Evolutionary conservation across 257 asterid genomes (phyloP).

Genomic region (Haberlea rhodopensis): DNA sequence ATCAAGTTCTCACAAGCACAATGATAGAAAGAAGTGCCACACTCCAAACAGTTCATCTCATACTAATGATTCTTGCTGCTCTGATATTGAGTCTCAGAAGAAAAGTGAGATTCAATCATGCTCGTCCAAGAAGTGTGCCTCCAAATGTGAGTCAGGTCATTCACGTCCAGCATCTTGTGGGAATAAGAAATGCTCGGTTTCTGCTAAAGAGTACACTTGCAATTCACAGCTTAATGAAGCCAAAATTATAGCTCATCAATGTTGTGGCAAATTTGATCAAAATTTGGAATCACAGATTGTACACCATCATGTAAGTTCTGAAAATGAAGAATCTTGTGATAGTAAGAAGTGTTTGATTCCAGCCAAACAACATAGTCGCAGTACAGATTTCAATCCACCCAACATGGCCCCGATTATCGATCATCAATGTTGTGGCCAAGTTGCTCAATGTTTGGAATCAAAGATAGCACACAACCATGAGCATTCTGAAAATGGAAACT

Average conservation of each 20-base stretch:
- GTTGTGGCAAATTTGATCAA: conserved; percentile 1
- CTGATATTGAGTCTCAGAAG: conserved; percentile 27
- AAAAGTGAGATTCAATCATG: conserved; percentile 20
- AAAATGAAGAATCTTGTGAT: background rate
- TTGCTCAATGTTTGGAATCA: background rate
- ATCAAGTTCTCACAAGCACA: conserved; percentile 15
- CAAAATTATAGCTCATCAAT: conserved; percentile 10
- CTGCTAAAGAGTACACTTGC: conserved; percentile 17
- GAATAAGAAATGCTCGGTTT: conserved; percentile 20
- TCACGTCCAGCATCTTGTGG: conserved; percentile 19
- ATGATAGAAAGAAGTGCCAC: conserved; percentile 7
- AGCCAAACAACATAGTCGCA: background rate
- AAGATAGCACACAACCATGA: background rate
- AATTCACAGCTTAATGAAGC: conserved; percentile 15
- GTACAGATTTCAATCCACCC: background rate
- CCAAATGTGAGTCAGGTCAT: conserved; percentile 5
- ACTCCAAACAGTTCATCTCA: conserved; percentile 8
- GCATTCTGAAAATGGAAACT: background rate
- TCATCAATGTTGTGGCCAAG: background rate
- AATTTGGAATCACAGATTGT: conserved; percentile 22
- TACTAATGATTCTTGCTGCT: conserved; percentile 25
- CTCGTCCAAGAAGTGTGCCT: conserved; percentile 26
- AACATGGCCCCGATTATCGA: too few species aligned
- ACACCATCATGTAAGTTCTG: conserved; percentile 18
- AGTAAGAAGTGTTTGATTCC: conserved; percentile 2